These are phyloP conservation scores for Rhizophlyctis rosea DNA, from an alignment of 192 early-diverging fungal genomes.

Conservation along the genomic window DNA sequence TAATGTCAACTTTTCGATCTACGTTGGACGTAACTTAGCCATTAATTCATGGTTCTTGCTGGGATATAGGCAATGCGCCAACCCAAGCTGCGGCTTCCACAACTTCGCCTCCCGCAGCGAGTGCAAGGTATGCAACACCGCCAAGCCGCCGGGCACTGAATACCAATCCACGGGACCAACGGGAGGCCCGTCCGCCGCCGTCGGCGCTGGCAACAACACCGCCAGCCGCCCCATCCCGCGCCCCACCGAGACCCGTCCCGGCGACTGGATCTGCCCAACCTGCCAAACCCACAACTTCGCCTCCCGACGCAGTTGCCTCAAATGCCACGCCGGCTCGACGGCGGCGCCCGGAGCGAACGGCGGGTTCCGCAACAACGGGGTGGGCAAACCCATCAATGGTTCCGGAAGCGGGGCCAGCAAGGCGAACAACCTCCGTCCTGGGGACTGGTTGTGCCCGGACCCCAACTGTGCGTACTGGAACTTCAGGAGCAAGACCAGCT, in stretches of 20 bases:
- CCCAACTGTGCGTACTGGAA: conserved; percentile 65
- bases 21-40: too few relatives aligned
- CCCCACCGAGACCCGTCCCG: conserved; percentile 41
- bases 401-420: too few relatives aligned
- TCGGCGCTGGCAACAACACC: conserved; percentile 8
- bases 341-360: too few relatives aligned
- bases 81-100: conserved; percentile 56
- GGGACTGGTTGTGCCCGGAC: conserved; percentile 72
- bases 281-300: conserved; percentile 75
- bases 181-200: not conserved
- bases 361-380: conserved; percentile 18
- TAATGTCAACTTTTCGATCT: too few relatives aligned
- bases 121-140: conserved; percentile 57
- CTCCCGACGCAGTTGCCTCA: conserved; percentile 59
- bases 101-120: conserved; percentile 64
- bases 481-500: conserved; percentile 38
- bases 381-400: not conserved
- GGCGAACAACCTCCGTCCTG: conserved; percentile 30
- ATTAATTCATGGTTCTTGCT: too few relatives aligned
- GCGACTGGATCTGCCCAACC: conserved; percentile 70
- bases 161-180: conserved; percentile 6
- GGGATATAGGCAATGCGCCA: conserved; percentile 69
- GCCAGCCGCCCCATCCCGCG: conserved; percentile 37
- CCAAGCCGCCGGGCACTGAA: conserved; percentile 22
- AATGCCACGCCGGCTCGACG: conserved; percentile 61